Conservation (phyloP, 2,329 filamentous ascomycete genomes). For the Blumeria graminis region DNA sequence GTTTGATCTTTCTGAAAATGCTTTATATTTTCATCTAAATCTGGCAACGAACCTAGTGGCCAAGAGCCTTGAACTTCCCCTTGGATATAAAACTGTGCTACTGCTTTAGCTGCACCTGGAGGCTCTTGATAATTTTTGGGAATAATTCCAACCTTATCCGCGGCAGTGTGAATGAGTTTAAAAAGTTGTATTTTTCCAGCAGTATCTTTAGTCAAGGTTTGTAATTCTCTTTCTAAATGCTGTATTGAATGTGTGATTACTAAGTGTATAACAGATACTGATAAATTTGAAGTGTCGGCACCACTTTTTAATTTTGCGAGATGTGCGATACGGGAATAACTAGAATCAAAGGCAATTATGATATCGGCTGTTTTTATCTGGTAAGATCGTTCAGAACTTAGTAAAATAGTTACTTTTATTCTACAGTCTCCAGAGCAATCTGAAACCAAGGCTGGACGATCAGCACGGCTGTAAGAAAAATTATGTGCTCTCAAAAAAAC, state of each 20-base stretch:
- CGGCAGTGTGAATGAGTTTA: slow-evolving; percentile 8
- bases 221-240: slow-evolving; percentile 13
- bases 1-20: neutral
- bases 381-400: slow-evolving; percentile 6
- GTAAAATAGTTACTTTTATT: slow-evolving; percentile 10
- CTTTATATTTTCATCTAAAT: slow-evolving; percentile 6
- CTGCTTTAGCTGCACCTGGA: slow-evolving; percentile 7
- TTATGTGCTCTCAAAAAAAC: slow-evolving; percentile 21
- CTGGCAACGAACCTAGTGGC: slow-evolving; percentile 9
- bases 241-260: slow-evolving; percentile 12
- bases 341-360: slow-evolving; percentile 10
- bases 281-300: slow-evolving; percentile 3
- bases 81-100: slow-evolving; percentile 9
- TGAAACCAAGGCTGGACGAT: slow-evolving; percentile 11
- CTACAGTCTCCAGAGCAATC: slow-evolving; percentile 6
- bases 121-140: slow-evolving; percentile 6
- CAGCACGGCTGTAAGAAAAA: slow-evolving; percentile 14
- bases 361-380: slow-evolving; percentile 6
- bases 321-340: slow-evolving; percentile 3
- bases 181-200: slow-evolving; percentile 9
- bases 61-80: slow-evolving; percentile 5
- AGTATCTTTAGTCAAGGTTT: slow-evolving; percentile 4
- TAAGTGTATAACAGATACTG: slow-evolving; percentile 10
- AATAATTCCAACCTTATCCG: slow-evolving; percentile 7
- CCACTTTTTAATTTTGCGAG: slow-evolving; percentile 4